A percentile compares a stretch with the other conserved stretches of the same genome.
These are phyloP conservation scores for Shiraia bambusicola DNA, from an alignment of 2,329 filamentous ascomycete genomes.

Conservation along the genomic window DNA sequence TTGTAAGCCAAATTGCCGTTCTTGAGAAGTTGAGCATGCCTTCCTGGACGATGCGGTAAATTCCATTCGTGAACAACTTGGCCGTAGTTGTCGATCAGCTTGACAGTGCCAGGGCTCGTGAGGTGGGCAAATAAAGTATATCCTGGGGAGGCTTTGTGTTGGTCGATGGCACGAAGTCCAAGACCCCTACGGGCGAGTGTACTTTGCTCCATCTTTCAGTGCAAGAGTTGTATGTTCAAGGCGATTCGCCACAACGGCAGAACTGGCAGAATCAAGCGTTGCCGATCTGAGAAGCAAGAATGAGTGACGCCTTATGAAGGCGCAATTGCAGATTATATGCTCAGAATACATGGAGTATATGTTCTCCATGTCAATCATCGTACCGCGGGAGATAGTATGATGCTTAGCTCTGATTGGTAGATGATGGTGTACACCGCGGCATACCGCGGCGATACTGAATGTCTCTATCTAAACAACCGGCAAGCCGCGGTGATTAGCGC, in stretches of 20 bases:
- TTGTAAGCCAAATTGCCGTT: slow-evolving; percentile 51
- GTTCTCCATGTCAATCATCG: neutral
- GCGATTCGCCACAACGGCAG: neutral
- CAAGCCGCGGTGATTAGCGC: slow-evolving; percentile 18
- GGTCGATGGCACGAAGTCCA: slow-evolving; percentile 45
- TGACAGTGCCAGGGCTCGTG: slow-evolving; percentile 43
- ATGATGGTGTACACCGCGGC: slow-evolving; percentile 7
- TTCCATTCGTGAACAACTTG: slow-evolving; percentile 49
- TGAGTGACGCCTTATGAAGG: slow-evolving; percentile 2
- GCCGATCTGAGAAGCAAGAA: neutral
- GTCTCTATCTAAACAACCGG: slow-evolving; percentile 7
- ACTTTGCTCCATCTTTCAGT: slow-evolving; percentile 47
- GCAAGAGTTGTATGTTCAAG: neutral
- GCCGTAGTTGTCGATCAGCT: slow-evolving; percentile 46
- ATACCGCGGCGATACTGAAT: slow-evolving; percentile 10
- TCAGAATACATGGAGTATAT: neutral
- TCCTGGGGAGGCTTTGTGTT: slow-evolving; percentile 41
- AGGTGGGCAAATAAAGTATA: slow-evolving; percentile 48
- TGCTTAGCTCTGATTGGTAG: neutral
- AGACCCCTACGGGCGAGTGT: slow-evolving; percentile 47
- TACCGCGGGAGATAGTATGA: slow-evolving; percentile 5
- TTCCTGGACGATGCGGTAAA: slow-evolving; percentile 45
- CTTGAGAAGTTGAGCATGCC: slow-evolving; percentile 49
- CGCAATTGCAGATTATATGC: slow-evolving; percentile 1
- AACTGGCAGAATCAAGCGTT: neutral